Conservation (phyloP, 345 rosid species). For the Citrus cavaleriei region DNA sequence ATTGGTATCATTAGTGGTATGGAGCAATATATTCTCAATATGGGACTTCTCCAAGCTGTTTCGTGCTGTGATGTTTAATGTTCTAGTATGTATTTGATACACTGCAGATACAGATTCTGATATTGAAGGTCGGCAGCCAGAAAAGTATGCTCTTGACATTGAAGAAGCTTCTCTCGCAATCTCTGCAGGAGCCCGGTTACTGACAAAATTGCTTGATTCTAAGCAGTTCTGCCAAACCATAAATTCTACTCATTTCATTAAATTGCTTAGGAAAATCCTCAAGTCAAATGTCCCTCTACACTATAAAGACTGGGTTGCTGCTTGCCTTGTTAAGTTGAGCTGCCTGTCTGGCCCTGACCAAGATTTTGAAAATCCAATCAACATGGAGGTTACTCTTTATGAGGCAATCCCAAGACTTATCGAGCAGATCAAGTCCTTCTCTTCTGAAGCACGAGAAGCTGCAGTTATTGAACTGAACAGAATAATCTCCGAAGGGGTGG, state of each 20-base stretch:
- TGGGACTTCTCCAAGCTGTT: slow-evolving; percentile 4
- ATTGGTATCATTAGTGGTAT: background rate
- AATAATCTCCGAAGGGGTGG: slow-evolving; percentile 63
- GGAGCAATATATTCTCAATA: background rate
- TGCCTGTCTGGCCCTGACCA: slow-evolving; percentile 29
- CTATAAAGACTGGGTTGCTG: slow-evolving; percentile 75
- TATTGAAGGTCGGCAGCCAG: slow-evolving; percentile 47
- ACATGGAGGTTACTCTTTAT: slow-evolving; percentile 63
- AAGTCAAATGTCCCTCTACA: slow-evolving; percentile 51
- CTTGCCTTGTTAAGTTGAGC: slow-evolving; percentile 67
- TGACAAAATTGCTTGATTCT: slow-evolving; percentile 67
- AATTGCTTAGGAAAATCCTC: slow-evolving; percentile 41
- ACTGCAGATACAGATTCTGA: slow-evolving; percentile 51
- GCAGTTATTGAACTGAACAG: slow-evolving; percentile 80
- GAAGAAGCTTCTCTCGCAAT: slow-evolving; percentile 76
- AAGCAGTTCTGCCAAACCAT: slow-evolving; percentile 43
- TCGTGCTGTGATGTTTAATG: background rate
- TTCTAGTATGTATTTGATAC: background rate
- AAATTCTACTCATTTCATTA: slow-evolving; percentile 29
- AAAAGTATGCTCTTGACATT: slow-evolving; percentile 47
- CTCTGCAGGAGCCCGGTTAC: slow-evolving; percentile 68
- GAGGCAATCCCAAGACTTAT: slow-evolving; percentile 76
- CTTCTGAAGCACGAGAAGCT: slow-evolving; percentile 57
- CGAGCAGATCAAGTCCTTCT: slow-evolving; percentile 53
- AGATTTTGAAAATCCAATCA: slow-evolving; percentile 46